A percentile compares a stretch with the other conserved stretches of the same genome.
Conservation (phyloP, 148 eudicot genomes). For the Mesembryanthemum crystallinum region DNA sequence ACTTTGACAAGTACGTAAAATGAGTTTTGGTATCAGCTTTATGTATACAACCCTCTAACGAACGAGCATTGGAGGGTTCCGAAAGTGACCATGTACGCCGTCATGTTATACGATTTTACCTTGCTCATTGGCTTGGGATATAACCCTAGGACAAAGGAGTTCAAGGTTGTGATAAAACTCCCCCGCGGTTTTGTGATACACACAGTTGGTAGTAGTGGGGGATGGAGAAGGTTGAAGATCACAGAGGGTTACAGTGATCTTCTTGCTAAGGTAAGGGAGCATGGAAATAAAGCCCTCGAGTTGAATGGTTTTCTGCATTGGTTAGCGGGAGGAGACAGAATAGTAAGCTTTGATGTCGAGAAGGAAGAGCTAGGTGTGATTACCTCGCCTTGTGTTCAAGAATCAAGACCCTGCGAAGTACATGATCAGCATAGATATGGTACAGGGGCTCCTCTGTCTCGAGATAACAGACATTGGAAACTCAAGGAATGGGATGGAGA, state of each 20-base stretch:
- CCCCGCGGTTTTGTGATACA: background rate
- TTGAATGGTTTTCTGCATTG: conserved; percentile 15
- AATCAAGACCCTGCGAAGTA: background rate
- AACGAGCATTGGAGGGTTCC: too few species aligned
- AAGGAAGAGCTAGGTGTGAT: conserved; percentile 13
- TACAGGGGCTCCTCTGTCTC: conserved; percentile 8
- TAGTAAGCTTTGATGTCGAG: conserved; percentile 13
- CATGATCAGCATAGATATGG: background rate
- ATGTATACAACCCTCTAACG: too few species aligned
- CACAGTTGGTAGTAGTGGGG: conserved; percentile 2
- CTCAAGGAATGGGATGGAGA: background rate
- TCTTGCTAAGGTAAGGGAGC: background rate
- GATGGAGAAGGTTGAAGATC: background rate
- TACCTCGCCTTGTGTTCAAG: background rate
- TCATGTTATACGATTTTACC: too few species aligned
- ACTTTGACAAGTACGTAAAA: background rate
- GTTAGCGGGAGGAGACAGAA: background rate
- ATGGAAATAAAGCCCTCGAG: background rate
- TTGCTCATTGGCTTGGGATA: conserved; percentile 1
- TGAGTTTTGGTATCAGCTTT: too few species aligned
- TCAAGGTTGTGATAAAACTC: background rate
- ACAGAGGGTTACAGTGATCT: background rate
- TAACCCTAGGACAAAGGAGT: background rate
- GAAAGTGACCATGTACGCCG: too few species aligned
- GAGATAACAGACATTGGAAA: background rate